A percentile compares a stretch with the other conserved stretches of the same genome.
These are phyloP conservation scores for Gynochthodes officinalis DNA, from an alignment of 257 asterid genomes.

Conservation along the genomic window DNA sequence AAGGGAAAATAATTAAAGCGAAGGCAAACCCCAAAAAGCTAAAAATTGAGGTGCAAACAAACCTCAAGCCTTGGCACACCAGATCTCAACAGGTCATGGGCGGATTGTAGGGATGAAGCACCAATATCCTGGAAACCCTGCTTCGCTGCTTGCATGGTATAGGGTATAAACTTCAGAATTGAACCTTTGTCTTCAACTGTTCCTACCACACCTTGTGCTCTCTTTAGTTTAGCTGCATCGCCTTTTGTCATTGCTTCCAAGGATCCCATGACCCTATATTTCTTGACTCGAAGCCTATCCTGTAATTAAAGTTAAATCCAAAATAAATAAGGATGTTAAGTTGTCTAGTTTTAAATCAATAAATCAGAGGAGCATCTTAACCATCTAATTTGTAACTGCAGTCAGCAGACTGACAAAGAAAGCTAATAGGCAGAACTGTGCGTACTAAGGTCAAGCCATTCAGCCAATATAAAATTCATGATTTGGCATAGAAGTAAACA, in stretches of 20 bases:
- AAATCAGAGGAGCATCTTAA: background rate
- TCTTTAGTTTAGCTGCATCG: constrained; percentile 76
- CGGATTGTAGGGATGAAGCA: constrained; percentile 81
- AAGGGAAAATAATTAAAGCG: constrained; percentile 31
- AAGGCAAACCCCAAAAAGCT: constrained; percentile 23
- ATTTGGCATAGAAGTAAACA: background rate
- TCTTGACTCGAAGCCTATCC: constrained; percentile 61
- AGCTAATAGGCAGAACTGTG: background rate
- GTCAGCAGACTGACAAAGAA: background rate
- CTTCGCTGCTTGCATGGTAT: constrained; percentile 84
- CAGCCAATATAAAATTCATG: background rate
- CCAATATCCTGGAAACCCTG: constrained; percentile 98
- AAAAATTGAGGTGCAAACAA: constrained; percentile 6
- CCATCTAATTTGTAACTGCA: background rate
- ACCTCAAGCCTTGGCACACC: constrained; percentile 78
- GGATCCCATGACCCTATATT: constrained; percentile 92
- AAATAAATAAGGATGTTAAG: constrained; percentile 1
- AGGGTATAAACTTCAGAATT: constrained; percentile 70
- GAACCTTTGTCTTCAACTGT: constrained; percentile 89
- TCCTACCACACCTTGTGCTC: constrained; percentile 95
- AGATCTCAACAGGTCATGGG: constrained; percentile 70
- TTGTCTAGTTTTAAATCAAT: background rate
- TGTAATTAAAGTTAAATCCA: constrained; percentile 25
- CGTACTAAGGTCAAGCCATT: background rate
- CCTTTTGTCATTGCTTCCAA: constrained; percentile 92